Base-by-base conservation (phyloP, 2,329 filamentous ascomycete species). In the Stemphylium lycopersici region DNA sequence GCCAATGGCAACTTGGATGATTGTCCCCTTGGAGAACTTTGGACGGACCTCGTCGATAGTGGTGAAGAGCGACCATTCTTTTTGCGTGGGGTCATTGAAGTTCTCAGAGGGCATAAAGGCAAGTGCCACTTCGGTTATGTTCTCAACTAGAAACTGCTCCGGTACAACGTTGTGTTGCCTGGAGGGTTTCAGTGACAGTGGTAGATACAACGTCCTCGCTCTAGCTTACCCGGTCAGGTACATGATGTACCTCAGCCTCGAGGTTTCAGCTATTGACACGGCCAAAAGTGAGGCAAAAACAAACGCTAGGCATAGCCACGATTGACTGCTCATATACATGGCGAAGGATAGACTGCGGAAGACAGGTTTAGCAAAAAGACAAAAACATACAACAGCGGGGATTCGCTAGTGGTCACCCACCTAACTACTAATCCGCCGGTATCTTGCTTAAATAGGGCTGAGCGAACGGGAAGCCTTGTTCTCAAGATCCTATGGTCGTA, bases 1-100 rank as follows among this genome's bases (percentile, higher is more conserved):
- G 11, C 89, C 89, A 59, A 91, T 86, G 6, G 89, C 88, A 16
- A 91, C 79, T 86, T 86, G 56, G 4, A 63, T 34, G 2, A 42
- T 37, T 1, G 58, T 60, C 0, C 39, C 48, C 7, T 37, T 6
- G 0, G 63, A 41, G 45, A 88, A 88, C 13, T 83, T 76, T 1
- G 75, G 31, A 3, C 68, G 58, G 1, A 62, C 60, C n/a, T 64
- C 57, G 10, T 61, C 53, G 2, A 72, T 54, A 0, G 62, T 60
- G 1, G 68, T 71, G 32, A 71, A 73, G 0, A 72, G 46, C 7
- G 68, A 65, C 63, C 65, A 72, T 6, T 59, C 48, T 5, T 32
- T 42, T 26, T 57, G 63, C 13, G 59, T 20, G 0, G 54, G 61
- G 2, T 63, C 48, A 29, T 73, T 71, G 59, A 73, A 72, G 3